phyloP scores from a whole-genome alignment of 2,329 filamentous ascomycete genomes.

The Cladophialophora psammophila region DNA sequence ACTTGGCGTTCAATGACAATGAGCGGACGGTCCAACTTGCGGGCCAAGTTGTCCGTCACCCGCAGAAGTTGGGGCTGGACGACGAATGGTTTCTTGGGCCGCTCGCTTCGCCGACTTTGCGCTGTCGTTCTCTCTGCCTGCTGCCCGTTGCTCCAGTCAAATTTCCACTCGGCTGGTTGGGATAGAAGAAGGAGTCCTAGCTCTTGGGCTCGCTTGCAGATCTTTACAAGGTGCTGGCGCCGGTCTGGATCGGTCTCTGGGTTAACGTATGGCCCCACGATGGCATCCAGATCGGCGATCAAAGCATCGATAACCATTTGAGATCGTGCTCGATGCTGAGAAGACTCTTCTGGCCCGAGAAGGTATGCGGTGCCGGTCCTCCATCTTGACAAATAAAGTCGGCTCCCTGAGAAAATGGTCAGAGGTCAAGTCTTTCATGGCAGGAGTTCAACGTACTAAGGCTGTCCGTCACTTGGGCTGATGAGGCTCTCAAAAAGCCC shows the following conservation, averaged over 20 bases:
- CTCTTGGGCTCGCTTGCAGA: conserved; percentile 14
- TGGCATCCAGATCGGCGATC: conserved; percentile 1
- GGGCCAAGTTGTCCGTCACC: conserved; percentile 11
- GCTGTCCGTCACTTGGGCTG: not conserved
- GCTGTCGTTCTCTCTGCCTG: not conserved
- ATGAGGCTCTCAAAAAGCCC: not conserved
- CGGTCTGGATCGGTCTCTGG: conserved; percentile 9
- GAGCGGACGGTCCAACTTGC: conserved; percentile 9
- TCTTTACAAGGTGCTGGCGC: conserved; percentile 11
- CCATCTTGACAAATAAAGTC: conserved; percentile 13
- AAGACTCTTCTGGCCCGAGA: not conserved
- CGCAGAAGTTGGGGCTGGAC: conserved; percentile 16
- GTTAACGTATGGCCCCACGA: not conserved
- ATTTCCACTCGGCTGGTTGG: conserved; percentile 14
- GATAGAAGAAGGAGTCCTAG: conserved; percentile 9
- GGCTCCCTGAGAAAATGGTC: conserved; percentile 1
- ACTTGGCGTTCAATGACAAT: conserved; percentile 9
- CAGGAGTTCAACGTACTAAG: not conserved
- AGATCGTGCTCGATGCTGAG: conserved; percentile 6
- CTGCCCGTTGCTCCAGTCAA: conserved; percentile 4
- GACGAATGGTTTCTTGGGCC: conserved; percentile 10
- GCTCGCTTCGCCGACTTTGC: not conserved
- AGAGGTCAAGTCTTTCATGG: no score
- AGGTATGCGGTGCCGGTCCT: conserved; percentile 14
- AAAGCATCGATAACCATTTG: not conserved